These are phyloP conservation scores for Orobanche coerulescens DNA, from an alignment of 257 asterid genomes.

Conservation along the genomic window DNA sequence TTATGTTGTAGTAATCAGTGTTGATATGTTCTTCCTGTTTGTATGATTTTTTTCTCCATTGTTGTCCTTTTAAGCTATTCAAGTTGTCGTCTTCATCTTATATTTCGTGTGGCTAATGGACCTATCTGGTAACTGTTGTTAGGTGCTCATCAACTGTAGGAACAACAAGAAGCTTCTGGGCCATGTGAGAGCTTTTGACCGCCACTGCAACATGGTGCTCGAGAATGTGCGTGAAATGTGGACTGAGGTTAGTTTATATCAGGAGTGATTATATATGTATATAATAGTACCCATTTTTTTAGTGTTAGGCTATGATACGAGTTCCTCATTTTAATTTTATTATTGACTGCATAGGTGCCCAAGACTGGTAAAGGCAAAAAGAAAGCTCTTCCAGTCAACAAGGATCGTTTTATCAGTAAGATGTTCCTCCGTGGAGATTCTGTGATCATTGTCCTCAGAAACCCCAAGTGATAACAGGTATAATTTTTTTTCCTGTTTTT, in stretches of 20 bases:
- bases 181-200: constrained; percentile 80
- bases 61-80: neutral
- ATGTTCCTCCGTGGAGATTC: constrained; percentile 95
- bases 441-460: constrained; percentile 77
- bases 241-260: constrained; percentile 62
- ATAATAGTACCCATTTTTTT: neutral
- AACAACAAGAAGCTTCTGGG: constrained; percentile 79
- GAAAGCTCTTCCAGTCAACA: constrained; percentile 82
- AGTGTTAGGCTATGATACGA: neutral
- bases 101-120: neutral
- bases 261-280: neutral
- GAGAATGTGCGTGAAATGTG: constrained; percentile 89
- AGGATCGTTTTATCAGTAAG: constrained; percentile 78
- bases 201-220: constrained; percentile 90
- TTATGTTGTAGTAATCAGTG: neutral
- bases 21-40: neutral
- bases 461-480: constrained; percentile 46
- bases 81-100: neutral
- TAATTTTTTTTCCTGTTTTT: neutral
- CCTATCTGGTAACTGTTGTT: constrained; percentile 7
- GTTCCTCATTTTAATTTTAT: neutral
- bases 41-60: neutral
- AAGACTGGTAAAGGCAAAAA: constrained; percentile 90
- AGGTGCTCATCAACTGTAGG: constrained; percentile 83
- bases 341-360: constrained; percentile 46